phyloP scores from a whole-genome alignment of 2,329 filamentous ascomycete species.

The Colletotrichum endophyticum region DNA sequence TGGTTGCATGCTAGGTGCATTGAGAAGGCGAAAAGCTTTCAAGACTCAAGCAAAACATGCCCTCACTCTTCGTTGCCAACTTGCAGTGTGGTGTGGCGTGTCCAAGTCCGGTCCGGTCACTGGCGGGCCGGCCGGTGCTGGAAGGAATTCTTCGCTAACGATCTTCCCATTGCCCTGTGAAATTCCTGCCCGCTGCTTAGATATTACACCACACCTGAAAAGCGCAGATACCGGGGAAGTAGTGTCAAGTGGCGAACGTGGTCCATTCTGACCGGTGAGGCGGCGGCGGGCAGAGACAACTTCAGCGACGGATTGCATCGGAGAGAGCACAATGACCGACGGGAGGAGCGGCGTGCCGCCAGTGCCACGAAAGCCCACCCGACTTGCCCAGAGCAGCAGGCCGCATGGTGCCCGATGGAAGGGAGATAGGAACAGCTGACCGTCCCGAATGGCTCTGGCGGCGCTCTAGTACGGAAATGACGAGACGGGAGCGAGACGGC shows the following conservation, averaged over 20 bases:
- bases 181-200: background rate
- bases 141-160: background rate
- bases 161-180: background rate
- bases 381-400: slow-evolving; percentile 14
- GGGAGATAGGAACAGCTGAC: slow-evolving; percentile 10
- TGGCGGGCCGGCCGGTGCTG: background rate
- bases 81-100: background rate
- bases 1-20: background rate
- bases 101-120: slow-evolving; percentile 4
- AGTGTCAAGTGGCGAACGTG: slow-evolving; percentile 1
- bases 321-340: background rate
- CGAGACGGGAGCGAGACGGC: background rate
- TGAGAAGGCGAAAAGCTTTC: background rate
- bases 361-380: slow-evolving; percentile 11
- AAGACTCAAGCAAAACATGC: background rate
- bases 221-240: background rate
- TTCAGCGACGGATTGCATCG: background rate
- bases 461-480: slow-evolving; percentile 6
- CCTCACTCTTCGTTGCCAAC: background rate
- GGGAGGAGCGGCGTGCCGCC: slow-evolving; percentile 5
- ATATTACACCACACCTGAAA: background rate
- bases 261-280: background rate
- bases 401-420: slow-evolving; percentile 11
- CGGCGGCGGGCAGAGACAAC: background rate
- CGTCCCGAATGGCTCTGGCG: slow-evolving; percentile 9